Base-by-base conservation (phyloP, 441 rosid genomes). In the Euphorbia celastroides region DNA sequence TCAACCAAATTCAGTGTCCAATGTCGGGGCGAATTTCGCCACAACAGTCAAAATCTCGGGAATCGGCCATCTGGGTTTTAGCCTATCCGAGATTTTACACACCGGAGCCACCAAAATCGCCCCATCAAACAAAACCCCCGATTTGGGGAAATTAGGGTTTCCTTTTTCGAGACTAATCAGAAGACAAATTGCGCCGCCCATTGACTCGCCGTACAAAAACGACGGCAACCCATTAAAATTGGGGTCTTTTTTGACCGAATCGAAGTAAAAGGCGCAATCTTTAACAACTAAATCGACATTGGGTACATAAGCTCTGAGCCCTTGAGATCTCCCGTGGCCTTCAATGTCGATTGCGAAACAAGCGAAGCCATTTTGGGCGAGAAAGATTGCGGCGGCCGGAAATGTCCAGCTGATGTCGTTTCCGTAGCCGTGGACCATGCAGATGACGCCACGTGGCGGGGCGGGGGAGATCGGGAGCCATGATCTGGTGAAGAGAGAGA, bases 381-480 rank as follows among this genome's bases (percentile, higher is more conserved):
- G 86, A 73, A 83, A 88, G 80, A 90, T 84, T 0, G 94, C 68
- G 1, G 93, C 88, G 59, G 85, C 57, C 63, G 90, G 97, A 74
- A 90, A 88, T 0, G 90, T 86, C 94, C 94, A 93, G 84, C 91
- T 82, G 63, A 88, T 72, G 87, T 89, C 90, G 66, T 89, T 89
- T 50, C 92, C 92, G 52, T 89, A 89, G 56, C 97, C 96, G 63
- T 93, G 99, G 71, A 93, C 85, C 89, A 87, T 90, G 60, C 78
- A 84, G 82, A 90, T 66, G 78, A 84, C 28, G 60, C 81, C 93
- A 61, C 87, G 85, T 5, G 89, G 86, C 7, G 86, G 84, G 52
- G 68, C 38, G 14, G 81, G 38, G 34, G 72, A 42, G 38, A 9
- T 8, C 0, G 79, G 76, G 4, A 65, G 62, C 79, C 79, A 76